Evolutionary conservation across 768 basidiomycete genomes (phyloP).

Genomic region (Psilocybe sp.): DNA sequence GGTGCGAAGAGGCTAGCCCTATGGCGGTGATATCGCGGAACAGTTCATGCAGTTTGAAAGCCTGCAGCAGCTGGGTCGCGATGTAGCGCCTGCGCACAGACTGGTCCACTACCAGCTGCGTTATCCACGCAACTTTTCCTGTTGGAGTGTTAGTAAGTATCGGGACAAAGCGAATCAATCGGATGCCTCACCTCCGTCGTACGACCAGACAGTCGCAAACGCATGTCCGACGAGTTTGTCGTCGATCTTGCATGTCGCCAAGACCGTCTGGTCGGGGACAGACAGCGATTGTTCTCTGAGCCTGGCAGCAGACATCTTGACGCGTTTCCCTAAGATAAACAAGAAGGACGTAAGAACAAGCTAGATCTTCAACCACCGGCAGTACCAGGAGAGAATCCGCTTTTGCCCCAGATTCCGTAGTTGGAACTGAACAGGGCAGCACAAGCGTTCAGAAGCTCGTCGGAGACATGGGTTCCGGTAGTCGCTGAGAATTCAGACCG

Average conservation of each 20-base stretch:
- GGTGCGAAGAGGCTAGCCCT: slow-evolving; percentile 30
- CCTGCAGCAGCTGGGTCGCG: slow-evolving; percentile 26
- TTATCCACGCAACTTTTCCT: slow-evolving; percentile 29
- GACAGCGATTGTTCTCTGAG: slow-evolving; percentile 4
- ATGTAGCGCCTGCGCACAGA: slow-evolving; percentile 22
- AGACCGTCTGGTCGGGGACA: slow-evolving; percentile 13
- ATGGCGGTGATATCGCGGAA: slow-evolving; percentile 21
- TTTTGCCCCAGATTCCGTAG: slow-evolving; percentile 26
- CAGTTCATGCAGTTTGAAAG: slow-evolving; percentile 12
- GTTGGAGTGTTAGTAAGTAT: neutral
- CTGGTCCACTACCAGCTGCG: slow-evolving; percentile 29
- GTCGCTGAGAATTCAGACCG: neutral
- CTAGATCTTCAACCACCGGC: neutral
- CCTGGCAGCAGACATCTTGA: slow-evolving; percentile 4
- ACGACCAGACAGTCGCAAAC: slow-evolving; percentile 27
- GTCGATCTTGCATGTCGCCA: slow-evolving; percentile 13
- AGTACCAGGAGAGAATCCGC: neutral
- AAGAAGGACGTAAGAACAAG: neutral
- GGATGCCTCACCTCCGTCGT: slow-evolving; percentile 14
- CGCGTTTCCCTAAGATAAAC: slow-evolving; percentile 10
- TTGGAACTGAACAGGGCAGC: slow-evolving; percentile 25
- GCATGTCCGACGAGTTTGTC: slow-evolving; percentile 26
- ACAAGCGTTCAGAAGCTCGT: slow-evolving; percentile 15
- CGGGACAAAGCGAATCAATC: neutral
- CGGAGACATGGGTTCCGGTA: slow-evolving; percentile 5